Conservation (phyloP, 306 rosid species). For the Carpinus viminea region DNA sequence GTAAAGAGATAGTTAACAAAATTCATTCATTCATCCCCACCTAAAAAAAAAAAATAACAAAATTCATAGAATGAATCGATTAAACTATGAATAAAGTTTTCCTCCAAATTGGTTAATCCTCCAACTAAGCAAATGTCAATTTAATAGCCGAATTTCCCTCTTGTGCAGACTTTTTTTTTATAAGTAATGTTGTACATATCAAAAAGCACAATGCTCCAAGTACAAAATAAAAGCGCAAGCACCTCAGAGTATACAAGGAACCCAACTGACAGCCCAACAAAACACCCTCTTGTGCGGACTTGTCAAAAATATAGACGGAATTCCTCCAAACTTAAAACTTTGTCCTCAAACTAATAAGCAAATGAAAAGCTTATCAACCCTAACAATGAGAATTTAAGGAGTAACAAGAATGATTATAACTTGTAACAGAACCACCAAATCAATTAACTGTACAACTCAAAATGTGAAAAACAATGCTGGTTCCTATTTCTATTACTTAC, state of each 20-base stretch:
- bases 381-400: not conserved
- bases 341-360: not conserved
- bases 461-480: not conserved
- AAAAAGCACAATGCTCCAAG: too few relatives aligned
- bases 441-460: not conserved
- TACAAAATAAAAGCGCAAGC: too few relatives aligned
- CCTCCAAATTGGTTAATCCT: too few relatives aligned
- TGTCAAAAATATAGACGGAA: too few relatives aligned
- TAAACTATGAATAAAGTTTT: not conserved
- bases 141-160: too few relatives aligned
- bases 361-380: not conserved
- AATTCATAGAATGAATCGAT: not conserved
- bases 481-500: not conserved
- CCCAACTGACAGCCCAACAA: too few relatives aligned
- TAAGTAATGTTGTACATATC: too few relatives aligned
- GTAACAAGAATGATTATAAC: not conserved
- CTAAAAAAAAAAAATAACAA: not conserved
- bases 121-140: too few relatives aligned
- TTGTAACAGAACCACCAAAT: not conserved
- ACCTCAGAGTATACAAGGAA: too few relatives aligned
- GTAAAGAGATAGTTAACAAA: not conserved
- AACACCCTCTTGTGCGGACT: too few relatives aligned
- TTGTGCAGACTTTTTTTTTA: too few relatives aligned
- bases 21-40: not conserved
- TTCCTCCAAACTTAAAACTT: too few relatives aligned